Percentiles rank a stretch among this genome's conserved stretches.
These are phyloP conservation scores for Rhizomucor pusillus DNA, from an alignment of 371 early-diverging fungal genomes.

Conservation along the genomic window DNA sequence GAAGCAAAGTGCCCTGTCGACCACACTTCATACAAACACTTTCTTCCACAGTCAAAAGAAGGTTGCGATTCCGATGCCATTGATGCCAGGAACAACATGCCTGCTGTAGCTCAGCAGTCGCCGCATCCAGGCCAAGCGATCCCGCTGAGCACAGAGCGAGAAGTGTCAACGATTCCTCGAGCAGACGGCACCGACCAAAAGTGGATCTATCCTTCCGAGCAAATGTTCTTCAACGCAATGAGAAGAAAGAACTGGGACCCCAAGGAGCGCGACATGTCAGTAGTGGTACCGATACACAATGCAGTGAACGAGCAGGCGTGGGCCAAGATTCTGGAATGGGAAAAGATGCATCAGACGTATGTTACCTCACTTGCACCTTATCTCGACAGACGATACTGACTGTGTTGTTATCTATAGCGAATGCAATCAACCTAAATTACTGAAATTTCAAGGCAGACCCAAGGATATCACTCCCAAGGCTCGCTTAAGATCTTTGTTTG, in stretches of 20 bases:
- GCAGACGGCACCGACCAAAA: conserved; percentile 46
- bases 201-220: conserved; percentile 97
- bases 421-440: conserved; percentile 70
- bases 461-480: conserved; percentile 87
- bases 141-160: conserved; percentile 60
- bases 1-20: conserved; percentile 30
- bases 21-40: conserved; percentile 42
- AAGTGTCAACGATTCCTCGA: conserved; percentile 74
- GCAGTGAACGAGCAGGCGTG: conserved; percentile 93
- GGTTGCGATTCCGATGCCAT: conserved; percentile 54
- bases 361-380: conserved; percentile 7
- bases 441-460: conserved; percentile 86
- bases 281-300: conserved; percentile 59
- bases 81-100: conserved; percentile 77
- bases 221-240: conserved; percentile 94
- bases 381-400: not conserved
- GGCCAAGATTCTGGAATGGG: conserved; percentile 91
- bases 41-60: conserved; percentile 27
- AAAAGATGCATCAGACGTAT: conserved; percentile 63
- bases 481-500: conserved; percentile 65
- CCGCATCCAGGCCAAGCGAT: conserved; percentile 55
- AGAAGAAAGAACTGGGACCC: conserved; percentile 86
- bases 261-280: conserved; percentile 60
- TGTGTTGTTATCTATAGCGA: conserved; percentile 26
- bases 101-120: conserved; percentile 59